A percentile compares a stretch with the other conserved stretches of the same genome.
phyloP scores from a whole-genome alignment of 2,329 filamentous ascomycete genomes.

The Sporothrix sp. region DNA sequence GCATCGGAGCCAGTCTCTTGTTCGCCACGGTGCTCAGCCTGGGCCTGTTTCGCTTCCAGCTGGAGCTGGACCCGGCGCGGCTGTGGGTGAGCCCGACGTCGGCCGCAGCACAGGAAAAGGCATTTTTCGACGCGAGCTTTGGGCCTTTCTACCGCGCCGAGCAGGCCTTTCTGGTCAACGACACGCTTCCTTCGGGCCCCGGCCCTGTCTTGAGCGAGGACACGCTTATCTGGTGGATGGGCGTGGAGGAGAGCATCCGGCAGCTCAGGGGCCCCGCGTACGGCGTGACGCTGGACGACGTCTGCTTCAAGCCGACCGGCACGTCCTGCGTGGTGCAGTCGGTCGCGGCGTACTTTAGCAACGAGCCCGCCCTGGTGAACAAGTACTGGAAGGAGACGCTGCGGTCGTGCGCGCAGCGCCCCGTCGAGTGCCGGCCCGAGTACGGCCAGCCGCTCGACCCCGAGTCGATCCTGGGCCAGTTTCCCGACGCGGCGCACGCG shows the following conservation, averaged over 20 bases:
- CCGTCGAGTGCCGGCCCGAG: constrained; percentile 74
- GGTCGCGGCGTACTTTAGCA: constrained; percentile 77
- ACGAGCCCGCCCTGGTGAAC: constrained; percentile 51
- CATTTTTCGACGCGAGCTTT: constrained; percentile 86
- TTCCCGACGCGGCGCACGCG: constrained; percentile 53
- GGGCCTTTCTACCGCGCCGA: constrained; percentile 93
- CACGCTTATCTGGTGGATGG: constrained; percentile 88
- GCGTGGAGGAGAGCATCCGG: constrained; percentile 68
- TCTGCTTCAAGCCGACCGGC: constrained; percentile 90
- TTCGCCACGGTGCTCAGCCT: constrained; percentile 70
- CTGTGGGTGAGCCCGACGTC: constrained; percentile 97
- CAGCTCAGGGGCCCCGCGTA: constrained; percentile 60
- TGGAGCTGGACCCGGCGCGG: constrained; percentile 82
- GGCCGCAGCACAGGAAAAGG: constrained; percentile 81
- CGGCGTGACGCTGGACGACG: constrained; percentile 63
- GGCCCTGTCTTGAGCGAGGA: constrained; percentile 81
- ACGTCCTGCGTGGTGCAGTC: constrained; percentile 89
- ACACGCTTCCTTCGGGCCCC: constrained; percentile 52
- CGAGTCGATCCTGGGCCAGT: constrained; percentile 77
- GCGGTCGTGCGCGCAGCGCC: constrained; percentile 63
- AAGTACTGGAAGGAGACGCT: constrained; percentile 66
- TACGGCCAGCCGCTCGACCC: constrained; percentile 85
- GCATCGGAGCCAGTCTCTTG: constrained; percentile 66
- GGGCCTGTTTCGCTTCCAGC: constrained; percentile 79
- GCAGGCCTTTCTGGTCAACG: constrained; percentile 89